A percentile compares a stretch with the other conserved stretches of the same genome.
These are phyloP conservation scores for Lentinula edodes DNA, from an alignment of 768 basidiomycete species.

Conservation along the genomic window DNA sequence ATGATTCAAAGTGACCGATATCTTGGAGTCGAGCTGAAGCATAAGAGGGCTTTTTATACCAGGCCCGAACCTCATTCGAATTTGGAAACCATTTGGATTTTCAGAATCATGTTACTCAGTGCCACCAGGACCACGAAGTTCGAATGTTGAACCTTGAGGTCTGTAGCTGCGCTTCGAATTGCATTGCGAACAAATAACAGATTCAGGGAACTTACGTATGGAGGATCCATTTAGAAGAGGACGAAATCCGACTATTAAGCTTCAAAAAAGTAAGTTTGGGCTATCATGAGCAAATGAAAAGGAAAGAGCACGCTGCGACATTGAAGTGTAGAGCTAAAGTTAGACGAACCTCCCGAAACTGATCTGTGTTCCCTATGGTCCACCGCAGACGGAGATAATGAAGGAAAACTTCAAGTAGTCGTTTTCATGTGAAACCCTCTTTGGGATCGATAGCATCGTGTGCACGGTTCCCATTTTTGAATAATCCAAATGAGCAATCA, in stretches of 20 bases:
- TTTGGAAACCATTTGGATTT: neutral
- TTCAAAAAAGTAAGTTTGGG: neutral
- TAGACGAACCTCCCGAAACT: neutral
- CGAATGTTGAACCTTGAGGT: neutral
- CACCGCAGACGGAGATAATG: neutral
- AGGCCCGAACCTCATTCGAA: neutral
- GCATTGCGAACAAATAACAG: neutral
- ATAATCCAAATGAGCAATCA: neutral
- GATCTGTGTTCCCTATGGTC: neutral
- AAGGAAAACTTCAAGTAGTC: neutral
- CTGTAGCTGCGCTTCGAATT: neutral
- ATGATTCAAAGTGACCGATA: conserved; percentile 4
- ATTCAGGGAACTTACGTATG: conserved; percentile 1
- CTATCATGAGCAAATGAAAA: neutral
- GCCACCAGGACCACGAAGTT: neutral
- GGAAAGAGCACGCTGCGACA: neutral
- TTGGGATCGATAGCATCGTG: neutral
- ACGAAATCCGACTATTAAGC: neutral
- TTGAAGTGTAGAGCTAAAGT: neutral
- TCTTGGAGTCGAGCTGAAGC: neutral
- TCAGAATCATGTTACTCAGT: neutral
- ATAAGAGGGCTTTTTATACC: neutral
- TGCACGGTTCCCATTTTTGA: neutral
- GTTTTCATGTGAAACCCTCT: conserved; percentile 1
- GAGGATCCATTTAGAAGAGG: neutral